Evolutionary conservation across 805 yeast species (phyloP).

Genomic region (Teunomyces kruisii): DNA sequence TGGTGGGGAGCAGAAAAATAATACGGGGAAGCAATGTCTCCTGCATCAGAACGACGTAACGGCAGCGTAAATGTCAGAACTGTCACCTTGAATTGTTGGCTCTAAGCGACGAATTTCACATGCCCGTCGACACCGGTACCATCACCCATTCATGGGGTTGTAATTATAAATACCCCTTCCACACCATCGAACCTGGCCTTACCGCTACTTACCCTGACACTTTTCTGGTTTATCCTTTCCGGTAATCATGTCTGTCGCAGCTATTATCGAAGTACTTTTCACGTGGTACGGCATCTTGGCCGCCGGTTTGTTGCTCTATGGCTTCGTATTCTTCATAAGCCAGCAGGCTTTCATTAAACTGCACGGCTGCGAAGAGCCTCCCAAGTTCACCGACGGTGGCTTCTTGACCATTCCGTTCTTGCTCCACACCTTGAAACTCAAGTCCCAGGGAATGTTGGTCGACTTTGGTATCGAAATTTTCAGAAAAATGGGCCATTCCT

Average conservation of each 20-base stretch:
- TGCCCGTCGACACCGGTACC: not conserved
- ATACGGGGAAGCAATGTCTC: not conserved
- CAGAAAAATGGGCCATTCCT: conserved; percentile 3
- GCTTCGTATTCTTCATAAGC: conserved; percentile 4
- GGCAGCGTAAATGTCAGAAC: not conserved
- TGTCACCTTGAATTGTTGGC: not conserved
- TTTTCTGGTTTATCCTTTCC: no score
- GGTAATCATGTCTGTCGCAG: not conserved
- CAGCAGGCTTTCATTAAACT: conserved; percentile 8
- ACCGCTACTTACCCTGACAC: no score
- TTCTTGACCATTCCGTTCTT: conserved; percentile 12
- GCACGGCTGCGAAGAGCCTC: conserved; percentile 13
- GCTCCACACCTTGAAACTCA: conserved; percentile 13
- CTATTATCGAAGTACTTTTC: not conserved
- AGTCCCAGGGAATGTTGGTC: conserved; percentile 23
- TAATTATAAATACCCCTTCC: not conserved
- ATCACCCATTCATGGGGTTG: not conserved
- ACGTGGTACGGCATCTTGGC: conserved; percentile 12
- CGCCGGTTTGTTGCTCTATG: conserved; percentile 9
- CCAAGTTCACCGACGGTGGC: conserved; percentile 2
- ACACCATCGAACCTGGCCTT: not conserved
- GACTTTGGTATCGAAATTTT: conserved; percentile 17
- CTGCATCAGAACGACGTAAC: not conserved
- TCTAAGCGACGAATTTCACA: not conserved
- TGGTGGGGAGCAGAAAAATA: conserved; percentile 1